Base-by-base conservation (phyloP, 2,329 filamentous ascomycete species). In the Pleoardoris graminearum region DNA sequence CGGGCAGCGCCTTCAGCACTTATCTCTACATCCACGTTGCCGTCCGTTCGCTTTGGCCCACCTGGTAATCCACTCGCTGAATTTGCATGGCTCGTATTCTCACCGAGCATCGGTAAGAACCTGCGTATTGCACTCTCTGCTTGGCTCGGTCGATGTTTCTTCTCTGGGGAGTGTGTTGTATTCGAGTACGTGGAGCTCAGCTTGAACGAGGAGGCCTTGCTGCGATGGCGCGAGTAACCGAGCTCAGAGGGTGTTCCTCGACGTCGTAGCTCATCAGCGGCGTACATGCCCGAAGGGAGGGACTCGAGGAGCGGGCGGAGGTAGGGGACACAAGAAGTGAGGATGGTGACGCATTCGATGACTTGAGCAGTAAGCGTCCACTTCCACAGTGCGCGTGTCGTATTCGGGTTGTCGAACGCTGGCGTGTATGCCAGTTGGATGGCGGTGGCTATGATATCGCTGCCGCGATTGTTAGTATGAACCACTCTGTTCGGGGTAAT, bases 261-360 rank as follows among this genome's bases (percentile, higher is more conserved):
- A 4, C 67, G 65, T 22, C 69, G 67, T 10, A 71, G 49, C 16
- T 70, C 65, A 43, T 71, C 69, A 7, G 65, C 62, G 6, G 60
- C 68, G 33, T 71, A 71, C 7, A 72, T 55, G 1, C 69, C 69
- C 16, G 69, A 69, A 7, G 67, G 66, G 0, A 71, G 54, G 1
- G 66, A 62, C 37, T 71, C 69, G 2, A 71, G 56, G 3, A 72
- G 62, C n/a, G 69, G 69, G 4, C 69, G 67, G 7, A 72, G 62
- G 35, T 72, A 71, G 0, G 69, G 69, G 2, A 72, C 60, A 42
- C 69, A 72, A 17, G 69, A 69, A 23, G 69, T 71, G 33, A 72
- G 53, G 19, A 72, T 70, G 0, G 69, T 71, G 30, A 71, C 67
- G 54, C 68, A 71, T 54, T 69, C 61, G 19, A 71, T 63, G 35